Conservation (phyloP, 2,329 filamentous ascomycete genomes). For the Venturia pyrina region DNA sequence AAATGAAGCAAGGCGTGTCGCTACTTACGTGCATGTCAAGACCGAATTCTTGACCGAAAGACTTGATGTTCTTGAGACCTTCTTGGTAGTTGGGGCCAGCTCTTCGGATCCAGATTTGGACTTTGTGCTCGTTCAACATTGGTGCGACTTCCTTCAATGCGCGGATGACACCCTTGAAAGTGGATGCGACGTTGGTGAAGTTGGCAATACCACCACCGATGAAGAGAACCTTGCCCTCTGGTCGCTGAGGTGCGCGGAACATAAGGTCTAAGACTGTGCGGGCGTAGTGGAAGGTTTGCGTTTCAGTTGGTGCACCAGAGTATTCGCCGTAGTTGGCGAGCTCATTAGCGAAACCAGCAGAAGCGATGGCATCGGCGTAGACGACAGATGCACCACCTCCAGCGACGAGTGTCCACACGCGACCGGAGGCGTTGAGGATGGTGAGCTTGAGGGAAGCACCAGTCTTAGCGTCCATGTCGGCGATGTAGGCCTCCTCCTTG, state of each 20-base stretch:
- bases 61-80: constrained; percentile 99
- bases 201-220: constrained; percentile 99
- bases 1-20: background rate
- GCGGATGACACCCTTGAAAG: constrained; percentile 99
- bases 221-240: constrained; percentile 97
- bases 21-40: constrained; percentile 72
- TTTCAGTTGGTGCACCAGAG: constrained; percentile 97
- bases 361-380: constrained; percentile 97
- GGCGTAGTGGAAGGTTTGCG: constrained; percentile 98
- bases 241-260: constrained; percentile 75
- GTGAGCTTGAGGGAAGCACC: constrained; percentile 98
- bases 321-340: constrained; percentile 99
- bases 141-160: constrained; percentile 84
- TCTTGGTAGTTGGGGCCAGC: constrained; percentile 98
- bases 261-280: constrained; percentile 94
- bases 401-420: constrained; percentile 96
- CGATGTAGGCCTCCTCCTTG: constrained; percentile 99
- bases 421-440: constrained; percentile 81
- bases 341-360: constrained; percentile 86
- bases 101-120: constrained; percentile 89
- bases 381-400: constrained; percentile 99
- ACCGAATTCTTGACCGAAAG: constrained; percentile 83
- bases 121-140: constrained; percentile 87
- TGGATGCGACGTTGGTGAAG: constrained; percentile 99
- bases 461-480: constrained; percentile 97